Evolutionary conservation across 768 basidiomycete species (phyloP), one percentile per base, ranked within the genome.

Genomic region (Gloeostereum incarnatum): DNA sequence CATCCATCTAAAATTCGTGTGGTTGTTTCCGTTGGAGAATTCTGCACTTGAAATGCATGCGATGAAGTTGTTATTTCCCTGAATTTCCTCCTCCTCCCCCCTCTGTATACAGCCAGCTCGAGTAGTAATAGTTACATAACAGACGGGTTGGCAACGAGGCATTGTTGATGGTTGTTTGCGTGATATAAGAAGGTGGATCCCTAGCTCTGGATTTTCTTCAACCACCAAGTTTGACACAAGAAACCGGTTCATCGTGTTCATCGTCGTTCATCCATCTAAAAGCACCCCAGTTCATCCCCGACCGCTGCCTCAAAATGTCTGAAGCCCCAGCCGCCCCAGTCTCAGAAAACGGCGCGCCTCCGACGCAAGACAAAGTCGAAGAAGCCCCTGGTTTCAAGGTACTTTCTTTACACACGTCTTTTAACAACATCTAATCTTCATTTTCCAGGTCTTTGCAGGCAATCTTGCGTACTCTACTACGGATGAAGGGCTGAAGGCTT

Each of bases 401-500:
- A 54, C 50, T 52, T 46, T 45, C 39, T 45, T 48, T 26, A 23
- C 27, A 10, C 19, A 29, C 25, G n/a, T n/a, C n/a, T n/a, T n/a
- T n/a, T n/a, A n/a, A n/a, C n/a, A n/a, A n/a, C 38, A 38, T 44
- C 44, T 36, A 38, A 36, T 33, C 36, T 36, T 20, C 25, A 11
- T 36, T 35, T 18, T 35, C 16, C 51, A 92, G 89, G 86, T 91
- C 69, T 93, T 93, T 62, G 87, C 81, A 57, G 91, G 91, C 53
- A 94, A 94, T 68, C 89, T 94, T 71, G 78, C 88, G 69, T 94
- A 92, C 65, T 71, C 79, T 57, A 90, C 87, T 50, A 88, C 84
- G 71, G 87, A 90, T 73, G 84, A 89, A 66, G 86, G 86, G 78
- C 82, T 94, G 68, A 85, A 78, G 81, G 68, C 85, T 62, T 84